These are phyloP conservation scores for Penicillium brevicompactum DNA, from an alignment of 2,329 filamentous ascomycete species.

Conservation along the genomic window DNA sequence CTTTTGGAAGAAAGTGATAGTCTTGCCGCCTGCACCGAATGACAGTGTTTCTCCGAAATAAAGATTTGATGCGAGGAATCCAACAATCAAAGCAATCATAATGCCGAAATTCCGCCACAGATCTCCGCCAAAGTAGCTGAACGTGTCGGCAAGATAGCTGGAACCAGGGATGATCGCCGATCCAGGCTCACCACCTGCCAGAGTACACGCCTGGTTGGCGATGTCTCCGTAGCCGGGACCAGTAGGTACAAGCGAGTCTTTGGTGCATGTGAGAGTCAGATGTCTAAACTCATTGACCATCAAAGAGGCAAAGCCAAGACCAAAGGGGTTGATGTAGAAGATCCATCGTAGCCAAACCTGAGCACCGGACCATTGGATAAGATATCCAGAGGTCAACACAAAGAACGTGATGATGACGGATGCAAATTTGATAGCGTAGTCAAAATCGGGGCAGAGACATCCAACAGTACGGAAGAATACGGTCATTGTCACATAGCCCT, in stretches of 20 bases:
- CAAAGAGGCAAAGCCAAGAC: conserved; percentile 72
- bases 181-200: conserved; percentile 70
- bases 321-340: conserved; percentile 74
- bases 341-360: conserved; percentile 81
- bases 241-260: conserved; percentile 68
- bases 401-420: conserved; percentile 80
- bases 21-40: conserved; percentile 45
- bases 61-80: conserved; percentile 41
- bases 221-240: conserved; percentile 72
- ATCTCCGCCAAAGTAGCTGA: conserved; percentile 66
- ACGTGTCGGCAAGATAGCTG: conserved; percentile 69
- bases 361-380: conserved; percentile 76
- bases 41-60: conserved; percentile 43
- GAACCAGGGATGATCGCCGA: conserved; percentile 64
- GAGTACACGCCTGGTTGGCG: conserved; percentile 76
- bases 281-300: conserved; percentile 86
- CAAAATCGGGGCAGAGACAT: conserved; percentile 76
- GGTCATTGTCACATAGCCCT: conserved; percentile 72
- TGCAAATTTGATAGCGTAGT: conserved; percentile 81
- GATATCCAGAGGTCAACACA: conserved; percentile 77
- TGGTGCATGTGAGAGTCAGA: conserved; percentile 68
- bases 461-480: conserved; percentile 76
- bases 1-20: conserved; percentile 45
- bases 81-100: conserved; percentile 37
- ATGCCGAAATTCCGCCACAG: conserved; percentile 66